Evolutionary conservation across 352 stramenopile genomes (phyloP), one percentile per base, ranked within the genome.

Genomic region (Phytophthora pistaciae): DNA sequence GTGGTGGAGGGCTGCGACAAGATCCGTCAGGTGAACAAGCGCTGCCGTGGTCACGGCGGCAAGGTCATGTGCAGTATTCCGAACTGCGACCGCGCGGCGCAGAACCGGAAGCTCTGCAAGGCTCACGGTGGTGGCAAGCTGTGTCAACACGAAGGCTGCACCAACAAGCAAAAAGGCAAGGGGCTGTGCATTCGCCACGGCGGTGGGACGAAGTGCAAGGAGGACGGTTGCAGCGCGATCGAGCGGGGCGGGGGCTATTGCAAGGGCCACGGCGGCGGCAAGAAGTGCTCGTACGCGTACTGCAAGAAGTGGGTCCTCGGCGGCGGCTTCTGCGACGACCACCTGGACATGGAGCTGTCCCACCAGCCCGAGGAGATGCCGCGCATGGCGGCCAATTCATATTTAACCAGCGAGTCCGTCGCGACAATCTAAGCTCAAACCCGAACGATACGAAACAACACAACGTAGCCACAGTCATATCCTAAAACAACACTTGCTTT

Each of bases 11-110:
- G 90, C 14, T 97, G 91, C 31, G 78, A 85, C 49, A 96, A 96
- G 80, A 94, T 93, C 66, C 88, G 87, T 16, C 90, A 96, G 50
- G 85, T 94, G 21, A 94, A 94, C 68, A 95, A 94, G 57, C 88
- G 86, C 25, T 96, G 90, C 58, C 83, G 88, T 6, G 87, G 87
- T 8, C 90, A 96, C 60, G 90, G 90, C 18, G 90, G 90, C 18
- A 95, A 95, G 66, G 72, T 93, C 29, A 68, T 90, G 58, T 96
- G 90, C 74, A 90, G 78, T 14, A 71, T 93, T 16, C 84, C 92
- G 16, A 89, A 91, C n/a, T 96, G 90, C 60, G 79, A 92, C 40
- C 86, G 87, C 18, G 79, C 91, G 27, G 88, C 88, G 9, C 90
- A 96, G 62, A 94, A 87, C 66, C 90, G 87, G 44, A 91, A 92